A percentile compares a stretch with the other conserved stretches of the same genome.
phyloP scores from a whole-genome alignment of 176 grass and related monocot species.

The Cenchrus fungigraminus region DNA sequence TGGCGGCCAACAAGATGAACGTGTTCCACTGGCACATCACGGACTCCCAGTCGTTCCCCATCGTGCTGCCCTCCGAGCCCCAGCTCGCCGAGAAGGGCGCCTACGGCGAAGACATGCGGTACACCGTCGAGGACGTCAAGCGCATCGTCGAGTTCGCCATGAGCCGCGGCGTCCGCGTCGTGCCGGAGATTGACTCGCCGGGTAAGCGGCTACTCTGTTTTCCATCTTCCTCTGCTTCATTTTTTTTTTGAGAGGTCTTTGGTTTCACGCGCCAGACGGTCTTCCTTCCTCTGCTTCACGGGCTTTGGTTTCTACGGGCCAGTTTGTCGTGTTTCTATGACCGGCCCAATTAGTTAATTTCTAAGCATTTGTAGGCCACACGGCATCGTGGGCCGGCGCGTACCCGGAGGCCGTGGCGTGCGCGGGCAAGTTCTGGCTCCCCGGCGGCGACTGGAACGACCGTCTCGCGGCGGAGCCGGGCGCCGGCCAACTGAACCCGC shows the following conservation, averaged over 20 bases:
- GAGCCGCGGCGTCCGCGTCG: conserved; percentile 69
- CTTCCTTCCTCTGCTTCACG: neutral
- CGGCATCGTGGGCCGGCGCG: conserved; percentile 80
- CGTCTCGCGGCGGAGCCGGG: conserved; percentile 72
- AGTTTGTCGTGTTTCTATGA: neutral
- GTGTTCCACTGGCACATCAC: conserved; percentile 99
- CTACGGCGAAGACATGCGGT: conserved; percentile 72
- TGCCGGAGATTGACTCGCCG: conserved; percentile 89
- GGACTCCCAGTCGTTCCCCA: conserved; percentile 90
- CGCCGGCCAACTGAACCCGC: conserved; percentile 83
- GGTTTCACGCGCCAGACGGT: neutral
- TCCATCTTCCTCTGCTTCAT: neutral
- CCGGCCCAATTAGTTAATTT: neutral
- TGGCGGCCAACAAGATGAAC: conserved; percentile 95
- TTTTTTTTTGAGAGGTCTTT: neutral
- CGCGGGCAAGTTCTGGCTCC: conserved; percentile 77
- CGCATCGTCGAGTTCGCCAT: conserved; percentile 69
- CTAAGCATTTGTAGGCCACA: conserved; percentile 53
- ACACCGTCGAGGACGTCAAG: conserved; percentile 68
- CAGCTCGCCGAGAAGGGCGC: conserved; percentile 66
- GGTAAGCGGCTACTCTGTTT: conserved; percentile 44
- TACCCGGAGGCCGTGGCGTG: conserved; percentile 75
- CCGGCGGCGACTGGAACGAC: conserved; percentile 39
- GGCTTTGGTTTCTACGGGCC: neutral
- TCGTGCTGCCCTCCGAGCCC: conserved; percentile 76